These are phyloP conservation scores for Yamadazyma membranifaciens DNA, from an alignment of 1,139 yeast species.

Conservation along the genomic window DNA sequence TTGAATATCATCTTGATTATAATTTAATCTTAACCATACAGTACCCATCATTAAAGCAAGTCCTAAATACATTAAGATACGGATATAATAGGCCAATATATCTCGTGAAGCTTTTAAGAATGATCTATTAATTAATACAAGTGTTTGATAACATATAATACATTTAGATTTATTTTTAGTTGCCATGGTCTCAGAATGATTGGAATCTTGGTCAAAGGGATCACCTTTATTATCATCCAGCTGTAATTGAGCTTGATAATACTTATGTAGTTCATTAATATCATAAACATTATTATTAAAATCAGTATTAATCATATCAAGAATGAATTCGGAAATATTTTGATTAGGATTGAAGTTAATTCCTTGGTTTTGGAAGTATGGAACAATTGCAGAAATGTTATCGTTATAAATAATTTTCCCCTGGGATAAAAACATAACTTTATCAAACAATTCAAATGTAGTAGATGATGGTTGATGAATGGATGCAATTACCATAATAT, in stretches of 20 bases:
- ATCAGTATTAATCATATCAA: conserved; percentile 35
- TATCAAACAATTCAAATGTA: conserved; percentile 30
- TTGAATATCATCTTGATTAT: conserved; percentile 30
- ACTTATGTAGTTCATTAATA: conserved; percentile 6
- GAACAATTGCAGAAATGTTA: conserved; percentile 11
- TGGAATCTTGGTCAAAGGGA: neutral
- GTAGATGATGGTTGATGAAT: conserved; percentile 39
- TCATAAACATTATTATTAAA: conserved; percentile 13
- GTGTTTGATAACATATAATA: conserved; percentile 7
- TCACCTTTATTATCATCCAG: neutral
- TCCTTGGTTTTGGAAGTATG: conserved; percentile 19
- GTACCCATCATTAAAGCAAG: conserved; percentile 43
- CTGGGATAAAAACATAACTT: conserved; percentile 32
- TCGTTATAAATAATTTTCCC: conserved; percentile 24
- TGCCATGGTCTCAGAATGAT: neutral
- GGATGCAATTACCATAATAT: conserved; percentile 31
- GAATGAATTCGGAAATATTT: conserved; percentile 31
- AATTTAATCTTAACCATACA: conserved; percentile 35
- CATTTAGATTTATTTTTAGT: neutral
- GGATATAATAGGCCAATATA: conserved; percentile 33
- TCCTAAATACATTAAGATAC: conserved; percentile 38
- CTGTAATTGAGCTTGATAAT: conserved; percentile 1
- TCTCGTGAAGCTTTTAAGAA: conserved; percentile 33
- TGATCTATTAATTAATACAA: conserved; percentile 20
- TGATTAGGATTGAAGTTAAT: conserved; percentile 18